Percentiles rank a stretch among this genome's conserved stretches.
Conservation (phyloP, 2,329 filamentous ascomycete genomes). For the Talaromyces sp. region DNA sequence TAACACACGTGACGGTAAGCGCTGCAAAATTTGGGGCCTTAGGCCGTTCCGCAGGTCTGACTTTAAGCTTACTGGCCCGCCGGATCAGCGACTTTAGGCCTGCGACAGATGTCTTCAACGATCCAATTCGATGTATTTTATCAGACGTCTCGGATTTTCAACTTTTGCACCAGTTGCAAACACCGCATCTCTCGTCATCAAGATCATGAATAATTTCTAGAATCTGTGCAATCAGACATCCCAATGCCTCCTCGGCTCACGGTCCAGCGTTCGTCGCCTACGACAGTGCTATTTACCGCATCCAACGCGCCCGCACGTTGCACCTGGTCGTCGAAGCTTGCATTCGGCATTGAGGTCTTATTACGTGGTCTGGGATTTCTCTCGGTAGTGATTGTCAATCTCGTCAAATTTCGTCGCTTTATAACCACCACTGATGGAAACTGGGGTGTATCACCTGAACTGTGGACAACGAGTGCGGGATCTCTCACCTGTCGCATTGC, state of each 20-base stretch:
- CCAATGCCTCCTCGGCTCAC: slow-evolving; percentile 58
- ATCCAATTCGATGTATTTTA: neutral
- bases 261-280: slow-evolving; percentile 64
- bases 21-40: slow-evolving; percentile 5
- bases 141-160: neutral
- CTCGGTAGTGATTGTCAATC: slow-evolving; percentile 37
- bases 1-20: slow-evolving; percentile 14
- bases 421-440: slow-evolving; percentile 28
- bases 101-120: neutral
- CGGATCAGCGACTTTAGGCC: neutral
- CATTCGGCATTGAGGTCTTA: slow-evolving; percentile 45
- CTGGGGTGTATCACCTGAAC: slow-evolving; percentile 28
- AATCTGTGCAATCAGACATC: neutral
- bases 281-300: slow-evolving; percentile 88
- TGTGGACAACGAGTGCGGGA: slow-evolving; percentile 37
- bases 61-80: slow-evolving; percentile 2
- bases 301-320: slow-evolving; percentile 65
- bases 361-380: slow-evolving; percentile 45
- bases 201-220: neutral
- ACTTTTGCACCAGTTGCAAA: neutral
- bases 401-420: slow-evolving; percentile 32
- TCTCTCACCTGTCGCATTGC: slow-evolving; percentile 33
- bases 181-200: neutral
- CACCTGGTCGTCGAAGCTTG: slow-evolving; percentile 45
- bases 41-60: slow-evolving; percentile 1